Base-by-base conservation (phyloP, 805 yeast species). In the Sungouiozyma ichnusensis region DNA sequence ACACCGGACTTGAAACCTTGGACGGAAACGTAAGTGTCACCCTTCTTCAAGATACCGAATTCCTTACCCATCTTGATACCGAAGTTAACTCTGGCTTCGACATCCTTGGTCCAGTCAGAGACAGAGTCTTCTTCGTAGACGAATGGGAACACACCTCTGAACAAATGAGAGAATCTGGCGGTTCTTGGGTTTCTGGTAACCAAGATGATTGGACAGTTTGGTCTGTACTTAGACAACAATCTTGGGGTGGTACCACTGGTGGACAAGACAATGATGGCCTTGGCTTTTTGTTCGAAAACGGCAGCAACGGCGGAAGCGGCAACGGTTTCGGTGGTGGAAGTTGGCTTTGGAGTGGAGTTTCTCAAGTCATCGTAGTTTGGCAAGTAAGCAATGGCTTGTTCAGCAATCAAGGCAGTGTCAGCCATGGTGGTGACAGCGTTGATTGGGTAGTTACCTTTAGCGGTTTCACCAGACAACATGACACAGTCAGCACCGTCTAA, bases 401-500 rank as follows among this genome's bases (percentile, higher is more conserved):
- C 98, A 60, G 98, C 97, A 61, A 86, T 81, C 62, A 90, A 69
- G 62, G 94, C 79, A 51, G 97, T 92, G 76, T 88, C 90, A 73
- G 88, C 96, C 98, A 92, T 92, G 88, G 92, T 88, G 55, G 88
- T 76, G 52, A 92, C 98, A 50, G 98, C 95, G 75, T 92, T 95
- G 50, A 81, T 68, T 67, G 98, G 98, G 76, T 92, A 92, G 77
- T 80, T 79, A 76, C 98, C 98, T 81, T 92, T 92, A 63, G 98
- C 98, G 59, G 98, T 92, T 76, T 92, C 98, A 68, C 98, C 98
- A 45, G 95, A 84, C 67, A 92, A 79, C 98, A 92, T 92, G 66
- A 92, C 97, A 84, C 98, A 92, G 75, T 92, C 98, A 62, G 97
- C 97, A 72, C 98, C 98, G 64, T 92, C 98, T 65, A 92, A 77